Conservation (phyloP, 2,329 filamentous ascomycete genomes). For the Arachnopeziza araneosa region DNA sequence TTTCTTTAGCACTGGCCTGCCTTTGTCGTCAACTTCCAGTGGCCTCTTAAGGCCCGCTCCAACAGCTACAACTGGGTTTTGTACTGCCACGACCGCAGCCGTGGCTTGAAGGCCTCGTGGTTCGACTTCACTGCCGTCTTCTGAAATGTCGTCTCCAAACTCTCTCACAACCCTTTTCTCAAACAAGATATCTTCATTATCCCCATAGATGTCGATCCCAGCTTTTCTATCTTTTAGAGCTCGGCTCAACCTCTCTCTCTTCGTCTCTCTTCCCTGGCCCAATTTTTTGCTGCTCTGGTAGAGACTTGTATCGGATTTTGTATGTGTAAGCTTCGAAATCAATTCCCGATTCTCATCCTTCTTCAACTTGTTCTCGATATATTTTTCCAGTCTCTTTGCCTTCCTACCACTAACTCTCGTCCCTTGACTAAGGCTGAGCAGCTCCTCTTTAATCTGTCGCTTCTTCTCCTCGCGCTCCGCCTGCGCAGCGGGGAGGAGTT, state of each 20-base stretch:
- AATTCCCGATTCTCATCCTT: conserved; percentile 88
- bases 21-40: conserved; percentile 68
- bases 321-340: conserved; percentile 73
- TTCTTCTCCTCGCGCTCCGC: conserved; percentile 47
- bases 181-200: conserved; percentile 49
- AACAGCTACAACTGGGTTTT: conserved; percentile 29
- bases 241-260: conserved; percentile 60
- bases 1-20: conserved; percentile 76
- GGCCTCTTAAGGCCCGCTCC: conserved; percentile 86
- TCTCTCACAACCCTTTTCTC: conserved; percentile 32
- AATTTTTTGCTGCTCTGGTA: conserved; percentile 74
- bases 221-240: conserved; percentile 60
- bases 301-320: conserved; percentile 75
- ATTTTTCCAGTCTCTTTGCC: conserved; percentile 61
- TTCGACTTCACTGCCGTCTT: conserved; percentile 18
- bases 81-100: conserved; percentile 4
- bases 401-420: conserved; percentile 58
- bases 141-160: conserved; percentile 30
- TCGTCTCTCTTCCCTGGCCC: conserved; percentile 66
- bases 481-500: conserved; percentile 44
- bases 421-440: conserved; percentile 43
- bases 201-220: conserved; percentile 42
- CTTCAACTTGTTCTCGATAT: conserved; percentile 81
- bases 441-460: conserved; percentile 48
- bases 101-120: conserved; percentile 11